phyloP scores from a whole-genome alignment of 495 filamentous ascomycete species.

The Trichoderma parareesei region DNA sequence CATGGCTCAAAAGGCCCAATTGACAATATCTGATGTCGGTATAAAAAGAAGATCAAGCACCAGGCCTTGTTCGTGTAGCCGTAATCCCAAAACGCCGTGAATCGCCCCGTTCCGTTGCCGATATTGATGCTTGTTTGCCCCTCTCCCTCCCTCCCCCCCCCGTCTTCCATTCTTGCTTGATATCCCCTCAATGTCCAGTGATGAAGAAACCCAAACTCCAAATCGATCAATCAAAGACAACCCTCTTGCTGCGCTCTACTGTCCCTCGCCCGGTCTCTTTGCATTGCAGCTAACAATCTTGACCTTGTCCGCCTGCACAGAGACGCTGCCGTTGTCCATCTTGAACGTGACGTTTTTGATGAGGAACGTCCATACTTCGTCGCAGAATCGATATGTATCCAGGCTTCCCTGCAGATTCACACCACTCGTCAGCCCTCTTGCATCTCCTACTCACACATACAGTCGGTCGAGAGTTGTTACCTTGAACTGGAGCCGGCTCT shows the following conservation, averaged over 20 bases:
- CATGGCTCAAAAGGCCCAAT: background rate
- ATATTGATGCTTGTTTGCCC: background rate
- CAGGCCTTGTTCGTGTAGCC: constrained; percentile 1
- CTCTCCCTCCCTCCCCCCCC: background rate
- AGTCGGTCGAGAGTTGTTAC: constrained; percentile 36
- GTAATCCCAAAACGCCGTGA: background rate
- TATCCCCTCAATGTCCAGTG: background rate
- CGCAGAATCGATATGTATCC: constrained; percentile 99
- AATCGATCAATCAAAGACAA: too few species aligned
- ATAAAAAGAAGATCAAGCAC: background rate
- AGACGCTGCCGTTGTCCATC: constrained; percentile 66
- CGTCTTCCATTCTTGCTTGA: background rate
- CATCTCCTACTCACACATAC: background rate
- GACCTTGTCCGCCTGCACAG: constrained; percentile 61
- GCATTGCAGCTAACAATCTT: constrained; percentile 97
- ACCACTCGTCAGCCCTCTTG: background rate
- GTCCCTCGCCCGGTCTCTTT: constrained; percentile 64
- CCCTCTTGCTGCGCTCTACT: background rate
- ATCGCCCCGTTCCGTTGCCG: background rate
- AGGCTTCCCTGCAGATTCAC: constrained; percentile 66
- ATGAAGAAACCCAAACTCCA: too few species aligned
- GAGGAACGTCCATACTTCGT: constrained; percentile 99
- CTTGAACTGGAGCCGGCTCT: constrained; percentile 90
- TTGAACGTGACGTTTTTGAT: constrained; percentile 98
- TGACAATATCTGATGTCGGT: background rate